Conservation (phyloP, 352 stramenopile genomes). For the Blastocystis sp. region DNA sequence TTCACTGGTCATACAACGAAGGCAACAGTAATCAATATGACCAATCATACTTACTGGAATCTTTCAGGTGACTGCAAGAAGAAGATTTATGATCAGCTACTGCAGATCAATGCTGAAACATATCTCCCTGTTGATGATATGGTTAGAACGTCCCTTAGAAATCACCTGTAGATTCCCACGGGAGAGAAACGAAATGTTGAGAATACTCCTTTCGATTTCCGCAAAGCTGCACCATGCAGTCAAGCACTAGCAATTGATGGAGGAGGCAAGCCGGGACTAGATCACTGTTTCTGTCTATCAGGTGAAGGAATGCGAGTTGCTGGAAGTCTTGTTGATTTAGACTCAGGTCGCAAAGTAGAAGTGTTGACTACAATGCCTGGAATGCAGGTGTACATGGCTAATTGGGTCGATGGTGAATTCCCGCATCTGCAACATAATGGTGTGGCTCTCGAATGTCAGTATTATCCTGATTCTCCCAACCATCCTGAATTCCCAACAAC, state of each 20-base stretch:
- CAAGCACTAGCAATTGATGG: slow-evolving; percentile 61
- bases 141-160: background rate
- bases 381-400: slow-evolving; percentile 71
- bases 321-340: background rate
- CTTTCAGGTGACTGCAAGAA: slow-evolving; percentile 64
- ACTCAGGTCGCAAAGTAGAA: slow-evolving; percentile 42
- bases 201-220: slow-evolving; percentile 69
- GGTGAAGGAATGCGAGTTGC: slow-evolving; percentile 37
- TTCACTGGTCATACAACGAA: slow-evolving; percentile 63
- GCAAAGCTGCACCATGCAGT: background rate
- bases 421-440: slow-evolving; percentile 58
- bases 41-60: slow-evolving; percentile 72
- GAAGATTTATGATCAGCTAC: slow-evolving; percentile 65
- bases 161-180: slow-evolving; percentile 68
- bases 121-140: slow-evolving; percentile 69
- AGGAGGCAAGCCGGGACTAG: slow-evolving; percentile 68
- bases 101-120: slow-evolving; percentile 61
- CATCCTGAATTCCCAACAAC: slow-evolving; percentile 65
- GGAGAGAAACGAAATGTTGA: slow-evolving; percentile 41
- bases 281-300: slow-evolving; percentile 68
- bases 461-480: slow-evolving; percentile 54
- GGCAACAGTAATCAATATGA: slow-evolving; percentile 69
- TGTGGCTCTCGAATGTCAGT: slow-evolving; percentile 45
- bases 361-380: slow-evolving; percentile 69
- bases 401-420: slow-evolving; percentile 66